These are phyloP conservation scores for Coemansia sp. DNA, from an alignment of 192 early-diverging fungal genomes.

Conservation along the genomic window DNA sequence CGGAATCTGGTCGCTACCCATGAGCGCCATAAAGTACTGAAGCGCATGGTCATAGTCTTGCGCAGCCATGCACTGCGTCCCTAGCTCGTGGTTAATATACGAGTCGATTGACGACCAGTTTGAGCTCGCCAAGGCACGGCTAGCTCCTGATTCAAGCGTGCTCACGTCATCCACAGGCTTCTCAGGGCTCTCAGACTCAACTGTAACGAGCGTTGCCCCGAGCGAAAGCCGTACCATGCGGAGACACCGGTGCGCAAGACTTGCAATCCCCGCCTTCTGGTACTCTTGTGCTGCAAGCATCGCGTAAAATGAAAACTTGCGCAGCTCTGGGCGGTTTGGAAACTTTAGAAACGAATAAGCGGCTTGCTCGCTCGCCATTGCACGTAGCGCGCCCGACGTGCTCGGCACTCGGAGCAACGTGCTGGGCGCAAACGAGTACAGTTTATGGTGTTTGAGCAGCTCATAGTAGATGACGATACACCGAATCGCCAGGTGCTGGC, in stretches of 20 bases:
- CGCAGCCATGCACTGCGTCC: constrained; percentile 74
- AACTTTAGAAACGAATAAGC: constrained; percentile 73
- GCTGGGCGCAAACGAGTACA: constrained; percentile 68
- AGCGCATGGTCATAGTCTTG: constrained; percentile 75
- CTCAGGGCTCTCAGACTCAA: not conserved
- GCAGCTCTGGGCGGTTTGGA: constrained; percentile 61
- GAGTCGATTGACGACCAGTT: constrained; percentile 66
- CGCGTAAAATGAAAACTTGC: constrained; percentile 89
- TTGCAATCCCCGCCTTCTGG: constrained; percentile 70
- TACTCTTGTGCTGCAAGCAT: constrained; percentile 85
- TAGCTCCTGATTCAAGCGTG: not conserved
- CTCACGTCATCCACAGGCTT: not conserved
- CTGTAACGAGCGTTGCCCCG: constrained; percentile 5
- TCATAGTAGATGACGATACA: constrained; percentile 79
- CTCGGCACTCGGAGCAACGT: constrained; percentile 49
- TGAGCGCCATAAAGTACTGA: constrained; percentile 73
- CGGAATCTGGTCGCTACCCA: constrained; percentile 55
- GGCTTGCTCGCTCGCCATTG: constrained; percentile 86
- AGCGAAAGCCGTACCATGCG: constrained; percentile 45
- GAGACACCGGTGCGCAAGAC: constrained; percentile 81
- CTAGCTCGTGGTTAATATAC: constrained; percentile 86
- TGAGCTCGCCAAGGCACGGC: not conserved
- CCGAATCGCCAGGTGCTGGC: constrained; percentile 67
- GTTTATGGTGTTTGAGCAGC: constrained; percentile 67
- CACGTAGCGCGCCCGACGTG: constrained; percentile 64